phyloP scores from a whole-genome alignment of 2,329 filamentous ascomycete species.

The Pyrenochaeta sp. region DNA sequence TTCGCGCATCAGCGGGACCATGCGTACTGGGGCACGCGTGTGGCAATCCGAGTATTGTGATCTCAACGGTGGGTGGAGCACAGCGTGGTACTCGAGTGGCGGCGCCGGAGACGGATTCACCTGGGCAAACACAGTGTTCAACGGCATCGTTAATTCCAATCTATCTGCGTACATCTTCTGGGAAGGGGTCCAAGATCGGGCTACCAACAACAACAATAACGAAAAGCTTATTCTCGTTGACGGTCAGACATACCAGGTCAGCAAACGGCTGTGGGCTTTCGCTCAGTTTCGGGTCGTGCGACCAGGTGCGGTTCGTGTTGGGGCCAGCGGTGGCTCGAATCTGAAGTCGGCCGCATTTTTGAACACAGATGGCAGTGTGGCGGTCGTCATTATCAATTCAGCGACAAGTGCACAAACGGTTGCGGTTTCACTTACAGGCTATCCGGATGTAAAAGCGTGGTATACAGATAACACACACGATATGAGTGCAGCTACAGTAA shows the following conservation, averaged over 20 bases:
- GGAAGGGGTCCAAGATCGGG: constrained; percentile 56
- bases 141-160: constrained; percentile 57
- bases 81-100: constrained; percentile 58
- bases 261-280: constrained; percentile 52
- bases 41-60: constrained; percentile 63
- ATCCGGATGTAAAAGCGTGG: constrained; percentile 27
- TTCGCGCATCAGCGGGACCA: constrained; percentile 48
- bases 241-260: constrained; percentile 42
- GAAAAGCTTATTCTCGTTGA: constrained; percentile 47
- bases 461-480: constrained; percentile 36
- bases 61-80: constrained; percentile 49
- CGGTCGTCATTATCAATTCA: constrained; percentile 38
- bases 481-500: constrained; percentile 22
- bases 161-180: constrained; percentile 64
- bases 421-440: constrained; percentile 15
- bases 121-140: constrained; percentile 64
- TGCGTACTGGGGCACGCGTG: constrained; percentile 53
- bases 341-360: constrained; percentile 43
- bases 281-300: constrained; percentile 51
- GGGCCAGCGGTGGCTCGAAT: constrained; percentile 36
- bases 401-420: constrained; percentile 28
- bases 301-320: constrained; percentile 50
- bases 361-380: constrained; percentile 43
- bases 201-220: constrained; percentile 46
- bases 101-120: constrained; percentile 61